A percentile compares a stretch with the other conserved stretches of the same genome.
These are phyloP conservation scores for Agarophyton chilense DNA, from an alignment of 23 red algal species.

Conservation along the genomic window DNA sequence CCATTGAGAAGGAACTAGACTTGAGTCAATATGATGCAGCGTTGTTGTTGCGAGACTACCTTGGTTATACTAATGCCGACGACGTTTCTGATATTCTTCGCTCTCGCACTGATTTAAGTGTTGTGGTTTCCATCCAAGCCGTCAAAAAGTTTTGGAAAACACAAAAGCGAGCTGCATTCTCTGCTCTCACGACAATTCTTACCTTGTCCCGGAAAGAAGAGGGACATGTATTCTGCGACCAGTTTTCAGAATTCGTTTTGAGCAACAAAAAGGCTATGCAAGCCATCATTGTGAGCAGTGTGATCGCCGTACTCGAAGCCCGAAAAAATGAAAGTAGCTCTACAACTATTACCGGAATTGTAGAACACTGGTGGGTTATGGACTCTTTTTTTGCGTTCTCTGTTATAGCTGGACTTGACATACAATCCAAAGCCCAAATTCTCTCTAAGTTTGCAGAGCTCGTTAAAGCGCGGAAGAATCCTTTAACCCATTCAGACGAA, in stretches of 20 bases:
- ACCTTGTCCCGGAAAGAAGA: not conserved
- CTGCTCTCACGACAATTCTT: slow-evolving; percentile 33
- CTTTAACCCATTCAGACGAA: not conserved
- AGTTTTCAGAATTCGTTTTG: slow-evolving; percentile 21
- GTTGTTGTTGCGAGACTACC: slow-evolving; percentile 47
- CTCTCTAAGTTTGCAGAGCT: slow-evolving; percentile 14
- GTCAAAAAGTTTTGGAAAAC: slow-evolving; percentile 44
- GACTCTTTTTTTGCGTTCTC: slow-evolving; percentile 52
- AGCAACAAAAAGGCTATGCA: not conserved
- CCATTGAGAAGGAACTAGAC: slow-evolving; percentile 17
- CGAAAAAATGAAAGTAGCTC: not conserved
- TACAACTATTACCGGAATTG: not conserved
- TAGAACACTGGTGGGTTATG: slow-evolving; percentile 23
- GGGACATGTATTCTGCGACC: slow-evolving; percentile 1
- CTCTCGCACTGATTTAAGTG: slow-evolving; percentile 1
- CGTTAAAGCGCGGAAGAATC: slow-evolving; percentile 10
- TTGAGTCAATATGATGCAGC: slow-evolving; percentile 44
- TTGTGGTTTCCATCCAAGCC: slow-evolving; percentile 9
- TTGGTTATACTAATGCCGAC: slow-evolving; percentile 19
- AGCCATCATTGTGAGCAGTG: slow-evolving; percentile 3
- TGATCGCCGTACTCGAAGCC: not conserved
- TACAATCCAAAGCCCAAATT: not conserved
- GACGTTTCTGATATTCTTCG: slow-evolving; percentile 34
- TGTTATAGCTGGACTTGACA: not conserved
- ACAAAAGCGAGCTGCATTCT: slow-evolving; percentile 39